phyloP scores from a whole-genome alignment of 495 filamentous ascomycete species.

The Penicillium mononematosum region DNA sequence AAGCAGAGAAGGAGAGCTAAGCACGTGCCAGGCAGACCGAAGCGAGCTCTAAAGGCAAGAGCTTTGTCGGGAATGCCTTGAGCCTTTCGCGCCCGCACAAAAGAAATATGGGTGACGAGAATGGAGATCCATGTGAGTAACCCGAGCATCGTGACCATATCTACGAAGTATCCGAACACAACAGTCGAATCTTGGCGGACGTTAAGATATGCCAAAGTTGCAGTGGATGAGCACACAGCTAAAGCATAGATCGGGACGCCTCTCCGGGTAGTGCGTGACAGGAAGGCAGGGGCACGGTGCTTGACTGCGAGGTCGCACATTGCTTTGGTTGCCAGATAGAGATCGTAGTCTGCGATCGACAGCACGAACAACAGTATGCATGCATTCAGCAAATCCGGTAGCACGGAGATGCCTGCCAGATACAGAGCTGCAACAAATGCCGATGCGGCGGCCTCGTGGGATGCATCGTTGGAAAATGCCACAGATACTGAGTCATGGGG shows the following conservation, averaged over 20 bases:
- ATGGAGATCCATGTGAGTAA: constrained; percentile 70
- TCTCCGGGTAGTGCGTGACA: constrained; percentile 62
- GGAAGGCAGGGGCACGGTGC: constrained; percentile 65
- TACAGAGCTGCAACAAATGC: constrained; percentile 61
- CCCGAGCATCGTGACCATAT: constrained; percentile 74
- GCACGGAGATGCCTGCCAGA: constrained; percentile 45
- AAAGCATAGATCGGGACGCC: constrained; percentile 75
- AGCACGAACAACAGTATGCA: constrained; percentile 74
- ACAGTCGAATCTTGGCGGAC: constrained; percentile 56
- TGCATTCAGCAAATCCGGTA: constrained; percentile 59
- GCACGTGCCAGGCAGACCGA: constrained; percentile 66
- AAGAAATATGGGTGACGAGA: constrained; percentile 73
- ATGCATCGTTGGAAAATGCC: constrained; percentile 25
- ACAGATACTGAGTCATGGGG: constrained; percentile 52
- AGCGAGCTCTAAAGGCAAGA: constrained; percentile 70
- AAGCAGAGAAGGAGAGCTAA: constrained; percentile 61
- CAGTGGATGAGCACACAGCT: constrained; percentile 53
- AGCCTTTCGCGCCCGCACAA: constrained; percentile 65
- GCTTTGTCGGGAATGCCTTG: constrained; percentile 61
- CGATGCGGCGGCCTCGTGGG: constrained; percentile 45
- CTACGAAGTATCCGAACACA: constrained; percentile 78
- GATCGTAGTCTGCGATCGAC: constrained; percentile 64
- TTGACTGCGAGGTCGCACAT: constrained; percentile 72
- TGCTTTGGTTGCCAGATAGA: constrained; percentile 67
- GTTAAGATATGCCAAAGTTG: constrained; percentile 72